Evolutionary conservation across 2,329 filamentous ascomycete genomes (phyloP), one percentile per base, ranked within the genome.

Genomic region (Aspergillus brunneoviolaceus): DNA sequence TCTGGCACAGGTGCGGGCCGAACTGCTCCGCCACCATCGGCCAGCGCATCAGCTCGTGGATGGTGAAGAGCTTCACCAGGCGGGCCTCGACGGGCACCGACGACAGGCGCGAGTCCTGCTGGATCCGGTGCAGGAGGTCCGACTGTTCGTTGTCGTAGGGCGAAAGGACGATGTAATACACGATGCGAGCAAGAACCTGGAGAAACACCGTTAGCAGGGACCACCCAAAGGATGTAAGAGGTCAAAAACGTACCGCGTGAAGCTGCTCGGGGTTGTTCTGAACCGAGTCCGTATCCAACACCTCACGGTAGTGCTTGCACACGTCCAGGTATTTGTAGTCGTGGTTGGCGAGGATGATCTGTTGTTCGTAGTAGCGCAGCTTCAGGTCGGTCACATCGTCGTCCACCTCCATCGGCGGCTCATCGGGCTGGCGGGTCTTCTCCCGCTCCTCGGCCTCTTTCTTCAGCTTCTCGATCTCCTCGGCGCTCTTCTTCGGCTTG

Each of bases 111-210:
- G 89, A 80, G 76, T 99, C 95, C 76, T 88, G 86, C 75, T 92
- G 87, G 69, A 99, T 90, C 71, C 95, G 91, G 80, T 99, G 93
- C 62, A 99, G 88, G 58, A 99, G 89, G 69, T 99, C 95, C 69
- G 94, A 95, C 77, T 99, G 95, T 77, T 99, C 95, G 78, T 99
- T 99, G 81, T 99, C 94, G 79, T 98, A 92, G 7, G 95, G 93
- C 7, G 95, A 91, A 55, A 99, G 89, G 67, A 98, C 95, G 75
- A 96, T 88, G 78, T 96, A 99, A 84, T 96, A 98, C 79, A 98
- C 93, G 75, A 98, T 92, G 72, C 95, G 88, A 81, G 96, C 92
- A 49, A 99, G 85, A 19, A 92, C 87, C 92, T 96, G 63, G n/a
- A 19, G n/a, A 9, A 21, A 19, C 27, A 21, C 62, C 47, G 66